Percentiles rank a stretch among this genome's conserved stretches.
These are phyloP conservation scores for Backusella westeae DNA, from an alignment of 192 early-diverging fungal genomes.

Conservation along the genomic window DNA sequence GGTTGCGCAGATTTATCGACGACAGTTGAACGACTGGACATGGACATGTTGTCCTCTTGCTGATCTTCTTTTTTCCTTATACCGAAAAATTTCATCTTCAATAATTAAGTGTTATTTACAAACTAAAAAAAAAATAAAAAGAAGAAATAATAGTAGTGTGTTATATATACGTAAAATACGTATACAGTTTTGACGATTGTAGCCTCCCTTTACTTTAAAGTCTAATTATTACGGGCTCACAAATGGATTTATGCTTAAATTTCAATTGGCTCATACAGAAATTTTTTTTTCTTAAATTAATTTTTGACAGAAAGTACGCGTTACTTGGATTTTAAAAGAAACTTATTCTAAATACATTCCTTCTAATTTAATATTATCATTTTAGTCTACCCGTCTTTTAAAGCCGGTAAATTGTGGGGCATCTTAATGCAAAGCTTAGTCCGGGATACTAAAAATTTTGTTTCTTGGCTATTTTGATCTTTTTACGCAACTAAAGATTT, in stretches of 20 bases:
- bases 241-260: slow-evolving; percentile 7
- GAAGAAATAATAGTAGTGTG: not conserved
- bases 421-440: not conserved
- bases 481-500: not conserved
- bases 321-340: not conserved
- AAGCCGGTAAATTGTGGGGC: not conserved
- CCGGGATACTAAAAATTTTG: not conserved
- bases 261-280: not conserved
- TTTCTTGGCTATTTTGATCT: not conserved
- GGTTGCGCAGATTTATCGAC: not conserved
- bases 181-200: slow-evolving; percentile 3
- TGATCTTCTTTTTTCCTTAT: not conserved
- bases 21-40: not conserved
- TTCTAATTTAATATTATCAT: not conserved
- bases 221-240: not conserved
- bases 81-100: not conserved
- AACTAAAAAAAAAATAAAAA: not conserved
- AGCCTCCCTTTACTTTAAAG: not conserved
- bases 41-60: not conserved
- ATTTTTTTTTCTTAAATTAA: not conserved
- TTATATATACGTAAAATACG: not conserved
- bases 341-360: not conserved
- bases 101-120: not conserved
- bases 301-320: not conserved
- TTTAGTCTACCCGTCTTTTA: not conserved